A percentile compares a stretch with the other conserved stretches of the same genome.
Conservation (phyloP, 176 grass and related monocot species). For the Triticum monococcum region DNA sequence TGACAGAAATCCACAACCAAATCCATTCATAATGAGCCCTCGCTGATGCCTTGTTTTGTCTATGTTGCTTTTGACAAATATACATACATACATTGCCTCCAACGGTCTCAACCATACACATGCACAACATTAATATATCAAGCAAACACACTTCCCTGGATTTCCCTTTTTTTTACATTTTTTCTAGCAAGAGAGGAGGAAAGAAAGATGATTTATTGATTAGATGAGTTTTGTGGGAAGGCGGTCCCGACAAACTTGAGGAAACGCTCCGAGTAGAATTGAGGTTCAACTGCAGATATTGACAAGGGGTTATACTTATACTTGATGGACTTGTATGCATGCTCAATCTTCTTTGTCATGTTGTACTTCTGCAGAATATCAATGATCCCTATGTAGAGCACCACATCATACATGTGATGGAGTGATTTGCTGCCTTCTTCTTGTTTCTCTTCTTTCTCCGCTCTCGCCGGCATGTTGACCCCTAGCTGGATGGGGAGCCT, state of each 20-base stretch:
- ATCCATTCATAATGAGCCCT: neutral
- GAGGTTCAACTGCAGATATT: constrained; percentile 76
- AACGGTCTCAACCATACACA: neutral
- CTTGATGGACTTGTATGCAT: constrained; percentile 83
- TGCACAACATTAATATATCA: neutral
- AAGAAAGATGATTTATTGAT: neutral
- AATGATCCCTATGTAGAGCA: constrained; percentile 95
- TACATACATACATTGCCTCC: neutral
- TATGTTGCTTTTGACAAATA: neutral
- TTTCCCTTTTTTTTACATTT: neutral
- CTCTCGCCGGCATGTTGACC: constrained; percentile 98
- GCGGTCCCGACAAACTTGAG: constrained; percentile 74
- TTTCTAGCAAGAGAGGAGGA: neutral
- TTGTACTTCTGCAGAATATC: constrained; percentile 96
- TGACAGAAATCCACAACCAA: neutral
- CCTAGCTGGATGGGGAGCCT: constrained; percentile 96
- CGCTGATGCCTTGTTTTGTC: neutral
- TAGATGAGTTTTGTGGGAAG: constrained; percentile 66
- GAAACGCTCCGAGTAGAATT: constrained; percentile 76
- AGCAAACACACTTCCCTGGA: neutral
- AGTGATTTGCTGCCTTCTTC: constrained; percentile 60
- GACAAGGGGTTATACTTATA: constrained; percentile 85
- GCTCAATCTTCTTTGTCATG: constrained; percentile 85
- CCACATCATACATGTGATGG: constrained; percentile 74
- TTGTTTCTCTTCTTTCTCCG: constrained; percentile 51